phyloP scores from a whole-genome alignment of 768 basidiomycete genomes.

The Vararia minispora region DNA sequence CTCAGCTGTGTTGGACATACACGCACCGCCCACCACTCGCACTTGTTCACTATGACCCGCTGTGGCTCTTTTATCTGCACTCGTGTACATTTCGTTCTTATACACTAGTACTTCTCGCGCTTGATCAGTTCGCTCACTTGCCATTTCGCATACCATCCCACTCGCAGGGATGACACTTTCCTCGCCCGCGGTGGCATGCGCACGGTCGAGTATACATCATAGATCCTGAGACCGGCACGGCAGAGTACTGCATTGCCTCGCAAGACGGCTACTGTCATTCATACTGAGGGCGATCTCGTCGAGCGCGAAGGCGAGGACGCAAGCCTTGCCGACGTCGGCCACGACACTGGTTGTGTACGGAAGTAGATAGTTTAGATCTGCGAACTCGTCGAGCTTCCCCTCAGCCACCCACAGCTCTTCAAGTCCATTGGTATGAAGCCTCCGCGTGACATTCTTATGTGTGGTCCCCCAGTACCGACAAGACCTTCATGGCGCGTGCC shows the following conservation, averaged over 20 bases:
- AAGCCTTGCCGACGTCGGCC: constrained; percentile 91
- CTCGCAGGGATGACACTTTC: constrained; percentile 97
- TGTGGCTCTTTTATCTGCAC: too few relatives aligned
- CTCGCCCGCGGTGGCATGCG: constrained; percentile 96
- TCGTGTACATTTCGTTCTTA: too few relatives aligned
- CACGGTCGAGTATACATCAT: constrained; percentile 98
- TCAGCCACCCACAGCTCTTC: constrained; percentile 97
- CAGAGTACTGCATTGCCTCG: constrained; percentile 96
- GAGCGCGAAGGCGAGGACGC: constrained; percentile 97
- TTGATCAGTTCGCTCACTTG: background rate
- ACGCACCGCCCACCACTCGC: too few relatives aligned
- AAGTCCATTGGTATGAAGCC: constrained; percentile 99
- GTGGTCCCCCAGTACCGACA: constrained; percentile 97
- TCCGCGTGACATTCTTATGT: constrained; percentile 96
- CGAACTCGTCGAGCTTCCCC: constrained; percentile 92
- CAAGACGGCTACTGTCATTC: constrained; percentile 97
- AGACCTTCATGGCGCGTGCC: constrained; percentile 97
- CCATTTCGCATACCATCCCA: constrained; percentile 53
- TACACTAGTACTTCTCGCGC: background rate
- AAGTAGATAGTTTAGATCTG: constrained; percentile 99
- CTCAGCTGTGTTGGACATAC: too few relatives aligned
- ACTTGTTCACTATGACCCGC: too few relatives aligned
- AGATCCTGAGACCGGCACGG: constrained; percentile 92
- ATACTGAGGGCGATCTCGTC: constrained; percentile 94
- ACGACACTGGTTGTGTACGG: constrained; percentile 97